Base-by-base conservation (phyloP, 768 basidiomycete species). In the Tephrocybe sp. region DNA sequence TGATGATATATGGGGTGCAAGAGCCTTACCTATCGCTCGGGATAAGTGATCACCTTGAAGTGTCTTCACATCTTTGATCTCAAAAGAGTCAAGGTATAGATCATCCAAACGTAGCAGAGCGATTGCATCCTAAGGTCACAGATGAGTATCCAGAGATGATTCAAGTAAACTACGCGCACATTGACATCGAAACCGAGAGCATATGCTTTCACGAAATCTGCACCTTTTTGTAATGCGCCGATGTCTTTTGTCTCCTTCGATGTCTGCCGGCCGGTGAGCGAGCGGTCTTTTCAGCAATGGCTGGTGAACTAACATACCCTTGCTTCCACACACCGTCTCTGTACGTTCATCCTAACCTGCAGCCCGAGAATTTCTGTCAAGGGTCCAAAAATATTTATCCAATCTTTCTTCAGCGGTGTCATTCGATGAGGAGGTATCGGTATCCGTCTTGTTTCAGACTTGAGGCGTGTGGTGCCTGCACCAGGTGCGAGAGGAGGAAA, bases 51-150 rank as follows among this genome's bases (percentile, higher is more conserved):
- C 97, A 1, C 97, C 97, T 54, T 97, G 94, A 6, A 99, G 79
- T 0, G 93, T 96, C 73, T 99, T 99, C 46, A 98, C 94, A 60
- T 99, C 97, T 68, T 98, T 98, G 69, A 99, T 96, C 70, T 99
- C 97, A 63, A 97, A 97, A 2, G 95, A 94, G 63, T 98, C 97
- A 40, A 99, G 88, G 67, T 98, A 99, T 12, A 99, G 81, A 65
- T 98, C 97, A 65, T 99, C 97, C 61, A 99, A 68, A 55, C 97
- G 84, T 28, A 99, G 80, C 21, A 99, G 84, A 4, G 97, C 97
- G 57, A 99, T 90, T 4, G 96, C 86, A 60, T 99, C 97, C 92
- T 98, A 45, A 1, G 41, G 32, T n/a, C n/a, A 54, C 44, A 23
- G 26, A 51, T 34, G 26, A 46, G 3, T 12, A n/a, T 20, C 20